A percentile compares a stretch with the other conserved stretches of the same genome.
phyloP scores from a whole-genome alignment of 148 eudicot species.

The Hydrangea macrophylla region DNA sequence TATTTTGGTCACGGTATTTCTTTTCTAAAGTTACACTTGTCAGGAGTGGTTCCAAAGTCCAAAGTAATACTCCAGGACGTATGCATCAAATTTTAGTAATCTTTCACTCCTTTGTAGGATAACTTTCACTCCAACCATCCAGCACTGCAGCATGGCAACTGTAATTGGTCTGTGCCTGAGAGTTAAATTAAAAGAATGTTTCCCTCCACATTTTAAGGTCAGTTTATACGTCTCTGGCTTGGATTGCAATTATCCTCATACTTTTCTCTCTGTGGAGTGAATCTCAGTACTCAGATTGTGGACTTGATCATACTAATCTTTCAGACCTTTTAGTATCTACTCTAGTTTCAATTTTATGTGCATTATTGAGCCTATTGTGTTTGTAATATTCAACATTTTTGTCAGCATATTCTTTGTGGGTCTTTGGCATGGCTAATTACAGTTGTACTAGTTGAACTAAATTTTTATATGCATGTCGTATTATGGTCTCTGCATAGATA shows the following conservation, averaged over 20 bases:
- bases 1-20: neutral
- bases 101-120: slow-evolving; percentile 42
- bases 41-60: neutral
- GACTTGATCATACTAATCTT: neutral
- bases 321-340: neutral
- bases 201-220: slow-evolving; percentile 91
- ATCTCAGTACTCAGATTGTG: neutral
- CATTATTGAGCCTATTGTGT: neutral
- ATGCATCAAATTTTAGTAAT: neutral
- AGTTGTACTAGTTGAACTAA: neutral
- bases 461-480: neutral
- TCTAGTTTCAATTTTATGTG: neutral
- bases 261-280: too few species aligned
- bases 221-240: neutral
- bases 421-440: neutral
- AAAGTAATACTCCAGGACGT: neutral
- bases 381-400: neutral
- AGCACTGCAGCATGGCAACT: slow-evolving; percentile 89
- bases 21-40: neutral
- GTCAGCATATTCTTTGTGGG: neutral
- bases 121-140: slow-evolving; percentile 88
- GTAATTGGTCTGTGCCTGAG: slow-evolving; percentile 89
- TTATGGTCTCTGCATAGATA: neutral
- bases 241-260: neutral
- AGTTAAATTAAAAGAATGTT: slow-evolving; percentile 67